Conservation (phyloP, 2,329 filamentous ascomycete genomes). For the Salinomyces thailandicus region DNA sequence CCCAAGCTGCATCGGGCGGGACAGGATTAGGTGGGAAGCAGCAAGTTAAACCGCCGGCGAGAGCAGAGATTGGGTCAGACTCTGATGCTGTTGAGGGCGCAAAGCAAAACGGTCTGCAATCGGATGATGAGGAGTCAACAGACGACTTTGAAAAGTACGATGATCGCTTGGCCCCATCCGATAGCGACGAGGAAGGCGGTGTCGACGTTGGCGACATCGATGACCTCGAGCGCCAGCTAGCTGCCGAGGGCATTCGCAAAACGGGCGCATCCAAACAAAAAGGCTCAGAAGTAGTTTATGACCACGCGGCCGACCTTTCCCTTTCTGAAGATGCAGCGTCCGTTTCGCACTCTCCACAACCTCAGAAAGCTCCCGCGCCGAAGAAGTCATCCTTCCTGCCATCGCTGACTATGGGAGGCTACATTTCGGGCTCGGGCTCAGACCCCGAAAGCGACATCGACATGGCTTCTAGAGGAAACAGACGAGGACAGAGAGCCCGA, state of each 20-base stretch:
- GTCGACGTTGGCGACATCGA: constrained; percentile 18
- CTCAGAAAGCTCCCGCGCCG: constrained; percentile 11
- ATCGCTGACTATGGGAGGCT: constrained; percentile 63
- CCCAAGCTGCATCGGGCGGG: constrained; percentile 2
- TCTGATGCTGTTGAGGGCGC: background rate
- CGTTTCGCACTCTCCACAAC: constrained; percentile 15
- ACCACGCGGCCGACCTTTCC: constrained; percentile 12
- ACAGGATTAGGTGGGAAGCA: background rate
- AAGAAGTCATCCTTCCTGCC: constrained; percentile 56
- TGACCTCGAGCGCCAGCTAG: constrained; percentile 17
- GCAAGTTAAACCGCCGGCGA: background rate
- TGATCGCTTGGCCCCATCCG: constrained; percentile 31
- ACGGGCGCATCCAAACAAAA: background rate
- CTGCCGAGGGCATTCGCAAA: constrained; percentile 13
- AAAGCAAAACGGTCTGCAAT: constrained; percentile 9
- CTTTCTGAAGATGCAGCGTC: constrained; percentile 15
- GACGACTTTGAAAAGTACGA: constrained; percentile 29
- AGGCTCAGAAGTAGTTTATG: too few relatives aligned
- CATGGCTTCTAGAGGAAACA: constrained; percentile 54
- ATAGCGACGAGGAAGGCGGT: constrained; percentile 25
- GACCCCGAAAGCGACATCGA: constrained; percentile 55
- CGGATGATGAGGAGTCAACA: constrained; percentile 12
- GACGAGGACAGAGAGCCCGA: constrained; percentile 65
- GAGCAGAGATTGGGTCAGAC: too few relatives aligned
- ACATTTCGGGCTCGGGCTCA: constrained; percentile 66